Evolutionary conservation across 441 rosid species (phyloP).

Genomic region (Biscutella laevigata): DNA sequence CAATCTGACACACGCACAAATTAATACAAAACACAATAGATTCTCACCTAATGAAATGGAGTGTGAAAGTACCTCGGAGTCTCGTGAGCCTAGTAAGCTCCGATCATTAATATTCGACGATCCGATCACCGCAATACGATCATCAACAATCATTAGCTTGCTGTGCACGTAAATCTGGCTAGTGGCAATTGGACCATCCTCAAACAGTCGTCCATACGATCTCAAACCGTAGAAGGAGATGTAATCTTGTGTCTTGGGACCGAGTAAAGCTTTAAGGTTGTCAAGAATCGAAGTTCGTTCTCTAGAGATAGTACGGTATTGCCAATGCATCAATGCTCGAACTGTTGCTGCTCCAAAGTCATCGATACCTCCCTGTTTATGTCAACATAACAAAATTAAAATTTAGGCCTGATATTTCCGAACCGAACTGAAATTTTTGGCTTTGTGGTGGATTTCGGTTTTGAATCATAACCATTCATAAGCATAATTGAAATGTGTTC

Average conservation of each 20-base stretch:
- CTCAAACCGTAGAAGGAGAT: constrained; percentile 96
- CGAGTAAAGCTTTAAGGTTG: constrained; percentile 37
- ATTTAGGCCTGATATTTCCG: too few relatives aligned
- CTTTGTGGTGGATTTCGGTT: too few relatives aligned
- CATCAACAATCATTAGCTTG: constrained; percentile 64
- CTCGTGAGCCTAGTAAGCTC: constrained; percentile 69
- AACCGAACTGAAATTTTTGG: too few relatives aligned
- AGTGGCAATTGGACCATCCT: constrained; percentile 83
- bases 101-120: constrained; percentile 67
- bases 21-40: not conserved
- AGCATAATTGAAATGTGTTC: too few relatives aligned
- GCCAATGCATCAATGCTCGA: constrained; percentile 78
- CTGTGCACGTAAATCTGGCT: constrained; percentile 87
- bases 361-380: constrained; percentile 57
- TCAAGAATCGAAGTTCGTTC: constrained; percentile 53
- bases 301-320: constrained; percentile 56
- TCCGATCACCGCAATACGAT: constrained; percentile 45
- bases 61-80: constrained; percentile 49
- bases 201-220: constrained; percentile 73
- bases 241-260: constrained; percentile 59
- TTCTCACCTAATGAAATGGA: not conserved
- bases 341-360: constrained; percentile 74
- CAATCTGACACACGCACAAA: constrained; percentile 54
- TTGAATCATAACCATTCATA: too few relatives aligned
- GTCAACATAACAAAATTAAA: not conserved